A percentile compares a stretch with the other conserved stretches of the same genome.
These are phyloP conservation scores for Yarrowia osloensis DNA, from an alignment of 805 yeast species.

Conservation along the genomic window DNA sequence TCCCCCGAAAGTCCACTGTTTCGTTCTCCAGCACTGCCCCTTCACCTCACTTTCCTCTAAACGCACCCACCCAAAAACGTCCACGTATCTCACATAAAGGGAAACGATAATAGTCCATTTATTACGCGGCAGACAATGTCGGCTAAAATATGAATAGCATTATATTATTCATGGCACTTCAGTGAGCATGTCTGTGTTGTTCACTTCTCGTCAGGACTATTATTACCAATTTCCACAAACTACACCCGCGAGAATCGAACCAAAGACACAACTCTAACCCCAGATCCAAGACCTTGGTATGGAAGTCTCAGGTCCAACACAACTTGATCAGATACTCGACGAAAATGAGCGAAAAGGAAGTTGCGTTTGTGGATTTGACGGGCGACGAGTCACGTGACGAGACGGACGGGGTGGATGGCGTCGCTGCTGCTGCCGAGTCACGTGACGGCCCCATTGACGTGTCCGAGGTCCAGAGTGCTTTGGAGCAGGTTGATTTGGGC, in stretches of 20 bases:
- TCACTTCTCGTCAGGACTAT: not conserved
- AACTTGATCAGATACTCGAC: not conserved
- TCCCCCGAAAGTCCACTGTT: not conserved
- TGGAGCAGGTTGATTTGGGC: slow-evolving; percentile 7
- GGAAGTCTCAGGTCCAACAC: not conserved
- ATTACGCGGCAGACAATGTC: too few species aligned
- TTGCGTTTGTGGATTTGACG: slow-evolving; percentile 14
- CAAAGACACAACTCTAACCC: not conserved
- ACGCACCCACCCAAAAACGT: not conserved
- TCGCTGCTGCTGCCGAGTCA: not conserved
- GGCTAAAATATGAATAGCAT: too few species aligned
- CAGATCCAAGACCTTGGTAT: not conserved
- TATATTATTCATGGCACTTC: not conserved
- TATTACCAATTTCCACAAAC: not conserved
- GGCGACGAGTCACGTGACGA: slow-evolving; percentile 1
- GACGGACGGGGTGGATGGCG: not conserved
- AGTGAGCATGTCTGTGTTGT: not conserved
- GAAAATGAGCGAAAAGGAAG: slow-evolving; percentile 19
- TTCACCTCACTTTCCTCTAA: not conserved
- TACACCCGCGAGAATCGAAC: not conserved
- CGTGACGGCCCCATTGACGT: not conserved
- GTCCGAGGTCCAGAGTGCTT: not conserved
- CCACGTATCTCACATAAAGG: not conserved
- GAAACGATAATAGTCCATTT: not conserved
- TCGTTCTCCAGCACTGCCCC: not conserved